Evolutionary conservation across 2,329 filamentous ascomycete genomes (phyloP), one percentile per base, ranked within the genome.

Genomic region (Fusarium anguioides): DNA sequence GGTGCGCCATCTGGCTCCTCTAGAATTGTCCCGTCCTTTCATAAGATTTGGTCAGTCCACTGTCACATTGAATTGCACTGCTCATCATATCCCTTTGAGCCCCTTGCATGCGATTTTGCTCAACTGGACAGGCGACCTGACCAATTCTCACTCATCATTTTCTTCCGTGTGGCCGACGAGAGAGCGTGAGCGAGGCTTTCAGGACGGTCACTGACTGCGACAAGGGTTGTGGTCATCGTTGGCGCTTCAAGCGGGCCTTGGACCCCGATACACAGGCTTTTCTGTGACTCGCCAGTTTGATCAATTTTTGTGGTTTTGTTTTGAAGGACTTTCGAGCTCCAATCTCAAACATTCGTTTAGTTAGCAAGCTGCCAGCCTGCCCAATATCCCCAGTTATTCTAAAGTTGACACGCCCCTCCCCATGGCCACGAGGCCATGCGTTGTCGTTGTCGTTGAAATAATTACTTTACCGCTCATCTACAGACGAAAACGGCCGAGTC

Each of bases 1-100:
- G 50, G 59, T 53, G 45, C 55, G 68, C 67, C 70, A 72, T 61
- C 65, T 72, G 70, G 70, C 69, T 69, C 52, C 35, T 48, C 53
- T 63, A 54, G 47, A 71, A 62, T 66, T 71, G 70, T 42, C 49
- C 62, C 24, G 39, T 55, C 42, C 48, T 59, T 59, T 61, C 47
- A 54, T 47, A 39, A 60, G 31, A 18, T 45, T 45, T 35, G 62
- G 48, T 51, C 57, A 47, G 50, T 52, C 56, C 51, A 62, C 60
- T 40, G 55, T 53, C 52, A 64, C 62, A 49, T 27, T 39, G 40
- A 48, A 56, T 21, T 51, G 37, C 52, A 49, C 46, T 58, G 29
- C 50, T 57, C 65, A 50, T 62, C 33, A 23, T 37, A 27, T 42
- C 49, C 39, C 37, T 53, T 64, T 49, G 40, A 67, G 64, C 60